These are phyloP conservation scores for Castanospermum australe DNA, from an alignment of 306 rosid species.

Conservation along the genomic window DNA sequence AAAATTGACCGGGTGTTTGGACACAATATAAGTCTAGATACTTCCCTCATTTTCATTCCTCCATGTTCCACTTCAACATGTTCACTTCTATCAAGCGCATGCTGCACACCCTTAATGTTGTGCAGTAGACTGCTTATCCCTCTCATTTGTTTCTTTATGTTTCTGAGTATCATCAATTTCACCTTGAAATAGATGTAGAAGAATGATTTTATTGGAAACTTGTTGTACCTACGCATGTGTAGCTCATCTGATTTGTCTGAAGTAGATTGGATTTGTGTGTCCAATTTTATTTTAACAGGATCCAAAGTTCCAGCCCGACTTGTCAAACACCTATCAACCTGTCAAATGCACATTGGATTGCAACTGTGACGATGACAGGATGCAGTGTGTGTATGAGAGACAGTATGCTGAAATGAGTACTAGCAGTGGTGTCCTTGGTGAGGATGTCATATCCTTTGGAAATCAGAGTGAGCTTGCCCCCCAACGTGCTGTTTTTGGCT, in stretches of 20 bases:
- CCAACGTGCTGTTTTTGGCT: conserved; percentile 88
- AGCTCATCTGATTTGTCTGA: conserved; percentile 17
- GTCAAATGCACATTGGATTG: conserved; percentile 76
- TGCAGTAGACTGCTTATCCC: background rate
- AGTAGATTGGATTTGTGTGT: conserved; percentile 16
- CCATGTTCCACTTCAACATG: background rate
- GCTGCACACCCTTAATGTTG: background rate
- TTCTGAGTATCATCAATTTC: background rate
- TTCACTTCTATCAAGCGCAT: background rate
- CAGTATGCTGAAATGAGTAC: conserved; percentile 94
- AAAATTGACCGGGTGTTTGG: background rate
- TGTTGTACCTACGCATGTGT: background rate
- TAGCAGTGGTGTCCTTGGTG: conserved; percentile 88
- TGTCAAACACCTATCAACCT: conserved; percentile 70
- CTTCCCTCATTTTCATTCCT: background rate
- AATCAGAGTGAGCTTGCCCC: conserved; percentile 69
- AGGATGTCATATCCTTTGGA: conserved; percentile 84
- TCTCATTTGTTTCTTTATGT: background rate
- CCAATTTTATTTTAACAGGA: conserved; percentile 51
- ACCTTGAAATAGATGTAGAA: conserved; percentile 12
- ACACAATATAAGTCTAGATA: background rate
- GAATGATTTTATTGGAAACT: background rate
- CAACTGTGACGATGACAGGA: conserved; percentile 59
- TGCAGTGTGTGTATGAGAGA: conserved; percentile 78
- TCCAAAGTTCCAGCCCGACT: conserved; percentile 81